Base-by-base conservation (phyloP, 1,284 basidiomycete species). In the Cyathus olla region DNA sequence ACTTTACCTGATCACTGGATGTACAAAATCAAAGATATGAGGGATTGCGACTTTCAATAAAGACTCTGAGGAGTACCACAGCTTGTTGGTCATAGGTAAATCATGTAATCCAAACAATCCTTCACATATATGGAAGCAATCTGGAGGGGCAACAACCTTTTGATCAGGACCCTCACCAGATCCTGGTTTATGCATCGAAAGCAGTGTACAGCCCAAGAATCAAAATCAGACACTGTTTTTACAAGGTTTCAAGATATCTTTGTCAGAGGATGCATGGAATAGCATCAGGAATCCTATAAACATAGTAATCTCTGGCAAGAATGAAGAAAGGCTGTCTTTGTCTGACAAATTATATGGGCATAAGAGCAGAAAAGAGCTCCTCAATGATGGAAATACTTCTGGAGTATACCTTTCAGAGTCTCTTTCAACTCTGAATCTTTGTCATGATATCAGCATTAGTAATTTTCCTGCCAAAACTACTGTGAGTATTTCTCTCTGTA, bases 1-100 rank as follows among this genome's bases (percentile, higher is more conserved):
- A 15, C 55, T 76, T 19, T 74, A 71, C 53, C 63, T 76, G 2
- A 64, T 76, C 11, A 68, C 72, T 2, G 74, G 73, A 5, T 66
- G 59, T 44, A 71, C 72, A 53, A 76, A 75, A 53, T 53, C 61
- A 2, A 31, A 57, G 13, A 61, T 63, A 1, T 73, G 71, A 70
- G 68, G 64, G 17, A 68, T 70, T 13, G 69, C 61, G 63, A 68
- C 66, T 22, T 55, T 17, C 13, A n/a, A 17, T 53, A 54, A 46
- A 44, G 44, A 9, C 10, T 5, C 21, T 15, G 17, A 39, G 19
- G 55, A 40, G n/a, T 26, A 6, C n/a, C 15, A 47, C 21, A 44
- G 46, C 29, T 19, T 48, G n/a, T 29, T 56, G 17, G n/a, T n/a
- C 5, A 28, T 56, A 13, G 11, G 24, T 3, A 56, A 47, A 31